Base-by-base conservation (phyloP, 148 eudicot genomes). In the Pharnaceum exiguum region DNA sequence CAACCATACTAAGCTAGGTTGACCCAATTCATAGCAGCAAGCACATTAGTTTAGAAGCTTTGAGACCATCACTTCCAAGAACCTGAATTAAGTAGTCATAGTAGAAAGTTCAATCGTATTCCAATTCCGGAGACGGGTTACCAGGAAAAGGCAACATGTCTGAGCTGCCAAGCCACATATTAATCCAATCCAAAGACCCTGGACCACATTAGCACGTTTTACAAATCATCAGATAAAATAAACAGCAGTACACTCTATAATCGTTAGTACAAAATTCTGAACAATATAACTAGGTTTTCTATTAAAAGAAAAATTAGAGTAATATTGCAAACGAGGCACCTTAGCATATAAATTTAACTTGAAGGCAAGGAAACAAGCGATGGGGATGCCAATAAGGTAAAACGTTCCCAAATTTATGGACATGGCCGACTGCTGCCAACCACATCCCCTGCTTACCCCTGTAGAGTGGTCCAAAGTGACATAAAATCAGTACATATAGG, bases 361-460 rank as follows among this genome's bases (percentile, higher is more conserved):
- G 73, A 90, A 82, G 25, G 77, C 85, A 26, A 87, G 87, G 10
- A 86, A 29, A 28, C 66, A 56, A 18, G 97, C 75, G 24, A 86
- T 69, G 4, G 89, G 89, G 89, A 84, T 82, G 66, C 91, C 97
- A 61, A 90, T 46, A 23, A 80, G 48, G 37, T 86, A 90, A 28
- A 74, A 84, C 25, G 84, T 71, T 30, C 73, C 86, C 36, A 90
- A 66, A 53, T 82, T 90, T 49, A 84, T 75, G 68, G 46, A 69
- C 71, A 81, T 72, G 2, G 78, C 91, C 47, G 80, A 62, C 50
- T 87, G 83, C 65, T 90, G 95, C 93, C 95, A 90, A 4, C 97
- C 95, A 37, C 91, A 82, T 49, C 95, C 95, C 71, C 97, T 80
- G 45, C 87, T 82, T 74, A 82, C 97, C 43, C 97, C 97, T 86